phyloP scores from a whole-genome alignment of 805 yeast genomes.

The Pichia nakasei region DNA sequence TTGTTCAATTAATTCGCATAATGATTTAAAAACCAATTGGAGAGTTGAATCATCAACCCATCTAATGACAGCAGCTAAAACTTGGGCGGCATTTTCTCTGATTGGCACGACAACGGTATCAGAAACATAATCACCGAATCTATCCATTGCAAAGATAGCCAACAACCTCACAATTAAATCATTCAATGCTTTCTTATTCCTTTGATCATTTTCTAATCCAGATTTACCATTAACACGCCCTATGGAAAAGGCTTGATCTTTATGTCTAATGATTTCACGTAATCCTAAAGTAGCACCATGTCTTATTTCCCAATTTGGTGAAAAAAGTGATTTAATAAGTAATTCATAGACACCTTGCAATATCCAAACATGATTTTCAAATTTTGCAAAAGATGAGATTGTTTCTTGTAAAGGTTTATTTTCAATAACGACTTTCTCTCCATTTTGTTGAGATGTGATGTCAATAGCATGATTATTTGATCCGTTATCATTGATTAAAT shows the following conservation, averaged over 20 bases:
- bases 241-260: constrained; percentile 67
- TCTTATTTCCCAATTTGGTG: constrained; percentile 86
- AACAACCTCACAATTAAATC: constrained; percentile 81
- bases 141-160: constrained; percentile 81
- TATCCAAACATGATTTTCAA: constrained; percentile 80
- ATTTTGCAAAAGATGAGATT: constrained; percentile 29
- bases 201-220: constrained; percentile 48
- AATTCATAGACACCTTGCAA: constrained; percentile 89
- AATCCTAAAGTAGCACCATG: constrained; percentile 94
- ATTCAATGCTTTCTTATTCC: constrained; percentile 67
- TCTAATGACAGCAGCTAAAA: constrained; percentile 79
- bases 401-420: constrained; percentile 62
- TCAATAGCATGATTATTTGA: constrained; percentile 19
- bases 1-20: constrained; percentile 67
- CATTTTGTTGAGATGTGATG: constrained; percentile 72
- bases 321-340: constrained; percentile 67
- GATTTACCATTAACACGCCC: constrained; percentile 68
- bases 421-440: constrained; percentile 78
- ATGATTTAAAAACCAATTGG: constrained; percentile 51
- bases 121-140: constrained; percentile 94
- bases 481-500: constrained; percentile 56
- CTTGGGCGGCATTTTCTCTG: constrained; percentile 92
- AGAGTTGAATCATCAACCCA: constrained; percentile 58
- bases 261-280: constrained; percentile 67
- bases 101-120: constrained; percentile 99